phyloP scores from a whole-genome alignment of 2,329 filamentous ascomycete genomes.

The Hypoxylon sp. region DNA sequence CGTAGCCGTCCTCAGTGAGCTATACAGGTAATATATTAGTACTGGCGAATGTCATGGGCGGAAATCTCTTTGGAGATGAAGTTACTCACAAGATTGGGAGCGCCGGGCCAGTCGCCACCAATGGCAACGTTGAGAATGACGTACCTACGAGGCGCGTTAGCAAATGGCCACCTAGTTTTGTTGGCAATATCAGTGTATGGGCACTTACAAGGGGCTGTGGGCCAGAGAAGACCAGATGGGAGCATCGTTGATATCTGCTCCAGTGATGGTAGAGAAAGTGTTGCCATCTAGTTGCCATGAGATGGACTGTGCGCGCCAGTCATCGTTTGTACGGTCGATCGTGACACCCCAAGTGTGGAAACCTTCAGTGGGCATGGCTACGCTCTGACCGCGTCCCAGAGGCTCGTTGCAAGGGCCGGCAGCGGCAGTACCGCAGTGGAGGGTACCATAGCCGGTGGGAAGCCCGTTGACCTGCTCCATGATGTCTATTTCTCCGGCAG shows the following conservation, averaged over 20 bases:
- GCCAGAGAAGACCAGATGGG: conserved; percentile 66
- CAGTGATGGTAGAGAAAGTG: conserved; percentile 62
- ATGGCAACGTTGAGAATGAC: conserved; percentile 70
- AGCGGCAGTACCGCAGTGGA: conserved; percentile 64
- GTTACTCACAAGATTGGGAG: conserved; percentile 50
- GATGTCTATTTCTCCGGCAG: conserved; percentile 71
- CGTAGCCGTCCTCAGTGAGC: conserved; percentile 52
- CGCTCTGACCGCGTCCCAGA: conserved; percentile 57
- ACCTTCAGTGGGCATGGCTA: conserved; percentile 56
- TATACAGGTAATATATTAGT: conserved; percentile 37
- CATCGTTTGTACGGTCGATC: conserved; percentile 63
- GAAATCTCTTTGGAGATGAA: not conserved
- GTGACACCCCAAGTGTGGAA: conserved; percentile 68
- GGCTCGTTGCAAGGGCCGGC: conserved; percentile 69
- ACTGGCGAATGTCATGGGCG: not conserved
- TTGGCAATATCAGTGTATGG: not conserved
- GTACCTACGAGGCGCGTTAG: conserved; percentile 47
- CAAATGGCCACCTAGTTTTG: not conserved
- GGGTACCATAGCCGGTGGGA: conserved; percentile 63
- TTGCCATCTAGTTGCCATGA: conserved; percentile 65
- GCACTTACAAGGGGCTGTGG: conserved; percentile 62
- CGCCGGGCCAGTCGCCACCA: conserved; percentile 64
- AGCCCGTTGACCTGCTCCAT: conserved; percentile 70
- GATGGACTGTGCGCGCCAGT: conserved; percentile 66
- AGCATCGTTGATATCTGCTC: conserved; percentile 61